A percentile compares a stretch with the other conserved stretches of the same genome.
Evolutionary conservation across 495 filamentous ascomycete species (phyloP).

Genomic region (Rhypophila decipiens): DNA sequence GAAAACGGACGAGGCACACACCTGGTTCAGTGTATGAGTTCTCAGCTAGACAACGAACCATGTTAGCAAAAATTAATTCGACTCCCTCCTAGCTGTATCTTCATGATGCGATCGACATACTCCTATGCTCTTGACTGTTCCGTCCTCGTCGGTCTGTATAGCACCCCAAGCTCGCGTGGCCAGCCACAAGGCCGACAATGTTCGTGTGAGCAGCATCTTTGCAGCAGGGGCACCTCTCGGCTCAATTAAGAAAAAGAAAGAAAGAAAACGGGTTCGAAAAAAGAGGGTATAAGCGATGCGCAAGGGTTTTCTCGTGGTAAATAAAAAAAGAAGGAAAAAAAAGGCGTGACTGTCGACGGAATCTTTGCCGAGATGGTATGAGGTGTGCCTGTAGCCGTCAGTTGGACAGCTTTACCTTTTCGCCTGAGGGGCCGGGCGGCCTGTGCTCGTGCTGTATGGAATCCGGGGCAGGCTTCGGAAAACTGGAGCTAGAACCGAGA

Average conservation of each 20-base stretch:
- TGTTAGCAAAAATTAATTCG: slow-evolving; percentile 11
- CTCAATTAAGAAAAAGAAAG: not conserved
- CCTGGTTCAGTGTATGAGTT: slow-evolving; percentile 63
- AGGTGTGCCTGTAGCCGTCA: too few species aligned
- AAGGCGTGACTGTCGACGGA: not conserved
- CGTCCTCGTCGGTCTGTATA: slow-evolving; percentile 36
- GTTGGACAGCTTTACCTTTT: slow-evolving; percentile 25
- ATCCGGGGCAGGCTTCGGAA: slow-evolving; percentile 8
- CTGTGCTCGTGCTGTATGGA: slow-evolving; percentile 15
- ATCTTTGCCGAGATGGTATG: not conserved
- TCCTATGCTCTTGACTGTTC: slow-evolving; percentile 50
- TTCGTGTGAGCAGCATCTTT: slow-evolving; percentile 42
- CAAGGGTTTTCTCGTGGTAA: not conserved
- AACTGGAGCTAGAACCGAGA: too few species aligned
- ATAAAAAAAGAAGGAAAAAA: slow-evolving; percentile 9
- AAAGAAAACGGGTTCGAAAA: not conserved
- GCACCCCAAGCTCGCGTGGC: slow-evolving; percentile 43
- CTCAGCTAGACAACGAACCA: slow-evolving; percentile 49
- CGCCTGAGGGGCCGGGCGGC: slow-evolving; percentile 6
- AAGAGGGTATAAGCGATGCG: not conserved
- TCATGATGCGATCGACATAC: slow-evolving; percentile 25
- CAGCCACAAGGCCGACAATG: slow-evolving; percentile 50
- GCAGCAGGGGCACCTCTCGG: not conserved
- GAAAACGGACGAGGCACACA: too few species aligned
- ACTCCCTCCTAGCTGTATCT: not conserved